These are phyloP conservation scores for Paracoccidioides brasiliensis DNA, from an alignment of 2,329 filamentous ascomycete species.

Conservation along the genomic window DNA sequence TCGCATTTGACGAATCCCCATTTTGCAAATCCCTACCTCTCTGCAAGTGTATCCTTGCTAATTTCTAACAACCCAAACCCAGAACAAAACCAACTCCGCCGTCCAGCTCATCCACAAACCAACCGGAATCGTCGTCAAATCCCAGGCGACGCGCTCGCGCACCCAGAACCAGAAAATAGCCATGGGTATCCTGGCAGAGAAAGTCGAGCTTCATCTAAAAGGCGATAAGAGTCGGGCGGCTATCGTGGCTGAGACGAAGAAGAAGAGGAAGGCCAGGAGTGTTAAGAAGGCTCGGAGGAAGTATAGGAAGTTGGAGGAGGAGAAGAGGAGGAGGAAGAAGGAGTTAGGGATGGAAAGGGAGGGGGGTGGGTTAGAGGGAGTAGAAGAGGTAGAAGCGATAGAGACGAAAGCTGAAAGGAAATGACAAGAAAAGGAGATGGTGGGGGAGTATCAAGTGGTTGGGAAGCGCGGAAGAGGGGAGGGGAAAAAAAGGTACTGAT, in stretches of 20 bases:
- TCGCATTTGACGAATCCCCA: not conserved
- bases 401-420: slow-evolving; percentile 1
- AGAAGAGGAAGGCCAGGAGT: slow-evolving; percentile 38
- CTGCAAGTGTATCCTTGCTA: not conserved
- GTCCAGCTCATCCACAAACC: slow-evolving; percentile 85
- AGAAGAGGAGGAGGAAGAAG: slow-evolving; percentile 8
- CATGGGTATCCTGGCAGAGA: slow-evolving; percentile 60
- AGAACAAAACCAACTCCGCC: slow-evolving; percentile 93
- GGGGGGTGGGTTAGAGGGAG: slow-evolving; percentile 9
- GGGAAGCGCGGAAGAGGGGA: not conserved
- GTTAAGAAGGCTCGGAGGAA: slow-evolving; percentile 34
- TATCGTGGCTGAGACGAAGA: slow-evolving; percentile 78
- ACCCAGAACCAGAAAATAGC: slow-evolving; percentile 80
- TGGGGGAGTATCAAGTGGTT: not conserved
- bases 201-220: slow-evolving; percentile 59
- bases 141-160: slow-evolving; percentile 76
- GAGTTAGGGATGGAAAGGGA: slow-evolving; percentile 9
- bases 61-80: slow-evolving; percentile 1
- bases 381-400: slow-evolving; percentile 6
- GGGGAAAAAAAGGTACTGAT: not conserved
- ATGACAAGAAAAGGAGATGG: not conserved
- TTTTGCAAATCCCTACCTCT: not conserved
- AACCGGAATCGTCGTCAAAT: slow-evolving; percentile 87
- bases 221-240: slow-evolving; percentile 62
- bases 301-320: slow-evolving; percentile 27